A percentile compares a stretch with the other conserved stretches of the same genome.
Conservation (phyloP, 805 yeast species). For the Cyberlindnera amylophila region DNA sequence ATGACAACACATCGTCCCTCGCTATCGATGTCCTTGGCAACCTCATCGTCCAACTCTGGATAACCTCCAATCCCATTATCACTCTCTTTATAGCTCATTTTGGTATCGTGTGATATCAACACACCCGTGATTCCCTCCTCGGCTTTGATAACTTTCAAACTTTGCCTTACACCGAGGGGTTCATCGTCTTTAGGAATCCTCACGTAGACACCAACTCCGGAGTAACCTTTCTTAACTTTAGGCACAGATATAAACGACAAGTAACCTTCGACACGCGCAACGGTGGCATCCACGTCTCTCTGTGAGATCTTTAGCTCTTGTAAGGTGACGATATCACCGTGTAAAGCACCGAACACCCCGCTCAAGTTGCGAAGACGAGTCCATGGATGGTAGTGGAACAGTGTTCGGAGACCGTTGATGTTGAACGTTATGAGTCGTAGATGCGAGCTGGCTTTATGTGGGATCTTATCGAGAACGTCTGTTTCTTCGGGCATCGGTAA, state of each 20-base stretch:
- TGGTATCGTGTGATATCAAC: slow-evolving; percentile 25
- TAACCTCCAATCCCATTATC: slow-evolving; percentile 65
- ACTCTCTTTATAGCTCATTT: slow-evolving; percentile 17
- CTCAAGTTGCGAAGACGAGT: slow-evolving; percentile 37
- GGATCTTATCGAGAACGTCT: slow-evolving; percentile 12
- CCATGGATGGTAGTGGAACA: slow-evolving; percentile 86
- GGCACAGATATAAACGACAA: slow-evolving; percentile 71
- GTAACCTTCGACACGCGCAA: slow-evolving; percentile 54
- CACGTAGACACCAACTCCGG: slow-evolving; percentile 87
- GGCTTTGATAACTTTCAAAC: slow-evolving; percentile 59
- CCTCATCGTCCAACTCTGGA: slow-evolving; percentile 37
- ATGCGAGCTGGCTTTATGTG: slow-evolving; percentile 6
- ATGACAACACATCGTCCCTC: slow-evolving; percentile 81
- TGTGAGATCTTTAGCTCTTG: slow-evolving; percentile 79
- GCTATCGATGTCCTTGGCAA: slow-evolving; percentile 53
- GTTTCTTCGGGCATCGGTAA: neutral
- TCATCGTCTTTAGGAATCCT: slow-evolving; percentile 47
- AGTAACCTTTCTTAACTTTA: slow-evolving; percentile 67
- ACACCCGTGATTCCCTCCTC: slow-evolving; percentile 92
- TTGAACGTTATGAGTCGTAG: slow-evolving; percentile 69
- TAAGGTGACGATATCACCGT: slow-evolving; percentile 76
- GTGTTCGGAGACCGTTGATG: slow-evolving; percentile 78
- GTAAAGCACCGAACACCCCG: slow-evolving; percentile 46
- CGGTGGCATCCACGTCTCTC: slow-evolving; percentile 40
- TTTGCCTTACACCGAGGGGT: slow-evolving; percentile 29